Conservation (phyloP, 768 basidiomycete species). For the Boletellus ananiceps region DNA sequence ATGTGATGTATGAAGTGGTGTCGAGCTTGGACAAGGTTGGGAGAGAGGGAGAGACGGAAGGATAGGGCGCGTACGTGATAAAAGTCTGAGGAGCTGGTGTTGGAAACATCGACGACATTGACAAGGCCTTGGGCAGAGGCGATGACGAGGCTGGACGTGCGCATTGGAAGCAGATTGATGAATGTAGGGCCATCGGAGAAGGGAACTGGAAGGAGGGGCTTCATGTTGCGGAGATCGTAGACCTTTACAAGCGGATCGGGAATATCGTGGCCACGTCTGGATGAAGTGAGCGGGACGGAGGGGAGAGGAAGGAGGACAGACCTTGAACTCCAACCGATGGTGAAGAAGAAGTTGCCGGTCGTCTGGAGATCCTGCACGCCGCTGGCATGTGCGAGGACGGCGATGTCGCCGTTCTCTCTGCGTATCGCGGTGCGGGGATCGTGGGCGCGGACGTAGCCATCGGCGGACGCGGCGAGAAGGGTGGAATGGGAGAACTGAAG, state of each 20-base stretch:
- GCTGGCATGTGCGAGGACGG: conserved; percentile 73
- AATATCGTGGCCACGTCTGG: conserved; percentile 80
- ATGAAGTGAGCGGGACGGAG: conserved; percentile 7
- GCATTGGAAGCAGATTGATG: conserved; percentile 72
- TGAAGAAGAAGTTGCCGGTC: conserved; percentile 75
- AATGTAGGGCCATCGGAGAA: conserved; percentile 87
- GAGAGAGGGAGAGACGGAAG: background rate
- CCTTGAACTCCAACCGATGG: conserved; percentile 87
- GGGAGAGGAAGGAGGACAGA: conserved; percentile 25
- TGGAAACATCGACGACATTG: conserved; percentile 77
- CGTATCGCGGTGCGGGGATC: conserved; percentile 59
- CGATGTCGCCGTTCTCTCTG: conserved; percentile 45
- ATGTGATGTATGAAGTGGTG: conserved; percentile 69
- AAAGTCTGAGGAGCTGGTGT: conserved; percentile 66
- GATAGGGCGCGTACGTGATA: conserved; percentile 55
- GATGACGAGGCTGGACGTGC: conserved; percentile 68
- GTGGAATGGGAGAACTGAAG: conserved; percentile 61
- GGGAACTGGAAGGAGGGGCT: conserved; percentile 76
- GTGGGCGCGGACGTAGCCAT: conserved; percentile 71
- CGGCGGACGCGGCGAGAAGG: conserved; percentile 64
- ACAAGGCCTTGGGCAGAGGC: conserved; percentile 80
- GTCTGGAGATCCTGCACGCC: conserved; percentile 81
- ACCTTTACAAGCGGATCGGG: conserved; percentile 92
- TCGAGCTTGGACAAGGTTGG: conserved; percentile 47
- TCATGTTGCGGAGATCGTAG: conserved; percentile 83